These are phyloP conservation scores for Citrus maxima DNA, from an alignment of 345 rosid genomes.

Conservation along the genomic window DNA sequence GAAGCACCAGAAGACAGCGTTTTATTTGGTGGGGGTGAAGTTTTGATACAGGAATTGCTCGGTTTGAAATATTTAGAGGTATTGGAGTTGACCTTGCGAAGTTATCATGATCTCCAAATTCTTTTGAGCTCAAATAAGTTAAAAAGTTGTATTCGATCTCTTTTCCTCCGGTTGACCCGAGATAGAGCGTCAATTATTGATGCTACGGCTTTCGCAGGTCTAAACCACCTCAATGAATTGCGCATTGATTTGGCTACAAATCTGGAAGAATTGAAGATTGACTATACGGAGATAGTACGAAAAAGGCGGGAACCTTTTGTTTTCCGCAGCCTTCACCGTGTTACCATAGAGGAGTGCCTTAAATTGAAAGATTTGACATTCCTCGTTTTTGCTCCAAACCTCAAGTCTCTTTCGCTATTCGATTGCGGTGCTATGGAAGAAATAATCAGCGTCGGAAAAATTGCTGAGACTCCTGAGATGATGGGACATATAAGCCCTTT, in stretches of 20 bases:
- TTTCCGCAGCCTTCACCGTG: neutral
- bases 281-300: too few relatives aligned
- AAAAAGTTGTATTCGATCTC: too few relatives aligned
- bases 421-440: neutral
- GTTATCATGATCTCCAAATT: neutral
- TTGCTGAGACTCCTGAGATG: too few relatives aligned
- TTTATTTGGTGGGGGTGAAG: neutral
- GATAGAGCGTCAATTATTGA: too few relatives aligned
- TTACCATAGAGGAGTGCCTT: neutral
- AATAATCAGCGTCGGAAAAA: too few relatives aligned
- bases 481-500: neutral
- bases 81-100: neutral
- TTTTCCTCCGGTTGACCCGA: too few relatives aligned
- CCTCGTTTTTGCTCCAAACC: neutral
- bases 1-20: neutral
- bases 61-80: constrained; percentile 2
- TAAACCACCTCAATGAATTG: too few relatives aligned
- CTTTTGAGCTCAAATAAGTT: neutral
- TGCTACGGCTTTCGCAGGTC: too few relatives aligned
- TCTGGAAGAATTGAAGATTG: too few relatives aligned
- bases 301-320: too few relatives aligned
- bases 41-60: neutral
- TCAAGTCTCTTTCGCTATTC: neutral
- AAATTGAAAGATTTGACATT: neutral
- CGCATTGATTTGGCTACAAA: too few relatives aligned